These are phyloP conservation scores for Cardamine resedifolia DNA, from an alignment of 345 rosid species.

Conservation along the genomic window DNA sequence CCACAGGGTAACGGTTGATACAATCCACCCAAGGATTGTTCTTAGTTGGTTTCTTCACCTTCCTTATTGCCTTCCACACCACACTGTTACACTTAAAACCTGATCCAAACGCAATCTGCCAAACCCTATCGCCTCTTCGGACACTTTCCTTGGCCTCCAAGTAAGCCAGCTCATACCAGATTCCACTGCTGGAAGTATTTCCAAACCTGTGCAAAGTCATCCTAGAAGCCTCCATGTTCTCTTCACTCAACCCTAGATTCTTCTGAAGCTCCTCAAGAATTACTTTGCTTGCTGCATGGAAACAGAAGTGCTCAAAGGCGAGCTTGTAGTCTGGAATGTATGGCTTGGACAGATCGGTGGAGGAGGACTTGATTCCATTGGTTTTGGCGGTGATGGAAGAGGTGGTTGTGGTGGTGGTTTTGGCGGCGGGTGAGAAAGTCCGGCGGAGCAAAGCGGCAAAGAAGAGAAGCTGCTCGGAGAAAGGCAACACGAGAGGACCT, in stretches of 20 bases:
- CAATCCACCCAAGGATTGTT: slow-evolving; percentile 80
- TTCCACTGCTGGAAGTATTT: slow-evolving; percentile 88
- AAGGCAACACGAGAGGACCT: slow-evolving; percentile 87
- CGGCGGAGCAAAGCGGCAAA: slow-evolving; percentile 59
- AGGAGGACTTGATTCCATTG: slow-evolving; percentile 24
- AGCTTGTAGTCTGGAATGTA: slow-evolving; percentile 97
- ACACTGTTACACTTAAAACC: slow-evolving; percentile 96
- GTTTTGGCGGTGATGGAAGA: background rate
- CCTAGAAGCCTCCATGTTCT: slow-evolving; percentile 81
- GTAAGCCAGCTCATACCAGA: slow-evolving; percentile 90
- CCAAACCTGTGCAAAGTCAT: slow-evolving; percentile 89
- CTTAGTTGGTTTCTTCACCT: slow-evolving; percentile 59
- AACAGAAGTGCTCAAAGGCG: slow-evolving; percentile 90
- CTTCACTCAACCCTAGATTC: slow-evolving; percentile 75
- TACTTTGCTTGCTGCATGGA: slow-evolving; percentile 80
- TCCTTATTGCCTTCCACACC: slow-evolving; percentile 76
- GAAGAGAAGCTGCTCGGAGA: slow-evolving; percentile 95
- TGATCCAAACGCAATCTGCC: slow-evolving; percentile 89
- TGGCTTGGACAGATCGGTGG: slow-evolving; percentile 50
- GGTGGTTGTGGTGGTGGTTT: slow-evolving; percentile 15
- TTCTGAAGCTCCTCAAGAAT: slow-evolving; percentile 84
- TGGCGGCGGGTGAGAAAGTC: slow-evolving; percentile 25
- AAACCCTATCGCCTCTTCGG: slow-evolving; percentile 69
- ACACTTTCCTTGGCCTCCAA: slow-evolving; percentile 87
- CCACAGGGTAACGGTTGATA: slow-evolving; percentile 62